A percentile compares a stretch with the other conserved stretches of the same genome.
Conservation (phyloP, 164 flowering plant genomes). For the Kingdonia uniflora region DNA sequence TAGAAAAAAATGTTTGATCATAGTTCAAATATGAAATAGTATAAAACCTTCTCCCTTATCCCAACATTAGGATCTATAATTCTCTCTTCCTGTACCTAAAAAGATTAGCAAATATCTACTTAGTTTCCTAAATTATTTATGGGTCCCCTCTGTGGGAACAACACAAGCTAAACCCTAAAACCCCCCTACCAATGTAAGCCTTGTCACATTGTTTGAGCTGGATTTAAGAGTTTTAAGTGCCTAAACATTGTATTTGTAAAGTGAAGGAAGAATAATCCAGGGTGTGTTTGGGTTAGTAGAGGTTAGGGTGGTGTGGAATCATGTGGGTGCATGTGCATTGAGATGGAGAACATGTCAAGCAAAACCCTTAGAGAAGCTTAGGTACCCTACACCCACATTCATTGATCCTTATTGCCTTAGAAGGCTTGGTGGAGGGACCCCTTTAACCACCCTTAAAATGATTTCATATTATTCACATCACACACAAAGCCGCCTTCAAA, state of each 20-base stretch:
- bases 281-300: slow-evolving; percentile 33
- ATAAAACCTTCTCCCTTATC: slow-evolving; percentile 16
- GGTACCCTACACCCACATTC: slow-evolving; percentile 12
- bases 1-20: no score
- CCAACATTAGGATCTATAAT: slow-evolving; percentile 26
- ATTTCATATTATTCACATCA: no score
- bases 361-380: slow-evolving; percentile 14
- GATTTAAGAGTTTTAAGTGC: slow-evolving; percentile 9
- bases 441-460: no score
- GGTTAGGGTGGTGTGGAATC: slow-evolving; percentile 22
- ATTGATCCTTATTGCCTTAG: slow-evolving; percentile 20
- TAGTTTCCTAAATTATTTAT: background rate
- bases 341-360: slow-evolving; percentile 28
- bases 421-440: no score
- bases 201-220: slow-evolving; percentile 20
- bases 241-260: slow-evolving; percentile 29
- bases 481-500: no score
- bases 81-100: slow-evolving; percentile 15
- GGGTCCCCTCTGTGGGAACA: slow-evolving; percentile 24
- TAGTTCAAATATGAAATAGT: no score
- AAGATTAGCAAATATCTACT: slow-evolving; percentile 13
- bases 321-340: slow-evolving; percentile 67
- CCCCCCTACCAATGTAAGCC: background rate
- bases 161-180: background rate
- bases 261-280: slow-evolving; percentile 61